Evolutionary conservation across 352 stramenopile species (phyloP), one percentile per base, ranked within the genome.

Genomic region (Phytophthora niederhauseri): DNA sequence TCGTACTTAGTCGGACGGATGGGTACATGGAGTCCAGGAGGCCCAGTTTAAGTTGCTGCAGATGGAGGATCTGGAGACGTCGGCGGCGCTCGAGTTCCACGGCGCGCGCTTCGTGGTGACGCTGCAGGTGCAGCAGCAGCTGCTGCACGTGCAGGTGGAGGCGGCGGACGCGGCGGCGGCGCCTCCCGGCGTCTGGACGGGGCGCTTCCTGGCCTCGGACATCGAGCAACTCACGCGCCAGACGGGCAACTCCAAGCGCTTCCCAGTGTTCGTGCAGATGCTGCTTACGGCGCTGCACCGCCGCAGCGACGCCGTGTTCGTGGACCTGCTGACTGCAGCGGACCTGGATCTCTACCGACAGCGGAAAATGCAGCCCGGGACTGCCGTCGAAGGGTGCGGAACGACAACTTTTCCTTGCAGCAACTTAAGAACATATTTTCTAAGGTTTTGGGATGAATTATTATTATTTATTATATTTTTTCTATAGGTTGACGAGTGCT

Each of bases 201-300:
- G 72, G n/a, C 72, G 68, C 26, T 93, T 95, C 54, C 75, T 81
- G 1, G 75, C 82, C 17, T 45, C 63, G 82, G 84, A 98, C 55
- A 67, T 98, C 4, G 92, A 98, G 72, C 88, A 97, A 64, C 86
- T 98, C 49, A 98, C 94, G 50, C 82, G 86, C 14, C 97, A 98
- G 71, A 98, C 95, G 24, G 93, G 95, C 61, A 98, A 98, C 73
- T 97, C 86, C 73, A 98, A 98, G 74, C 86, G 82, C 46, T 98
- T 98, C 51, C 59, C 77, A 5, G 84, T 97, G 6, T 98, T 98
- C 60, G 89, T 97, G 31, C 95, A 94, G 64, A 98, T 98, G 94
- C 82, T 98, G 45, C 68, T 91, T 4, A 92, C 86, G 6, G 93
- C 93, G 2, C 75, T 98, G 14, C 63, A 75, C 7, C 64, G 82